Evolutionary conservation across 805 yeast genomes (phyloP), one percentile per base, ranked within the genome.

Genomic region (Kodamaea kakaduensis): DNA sequence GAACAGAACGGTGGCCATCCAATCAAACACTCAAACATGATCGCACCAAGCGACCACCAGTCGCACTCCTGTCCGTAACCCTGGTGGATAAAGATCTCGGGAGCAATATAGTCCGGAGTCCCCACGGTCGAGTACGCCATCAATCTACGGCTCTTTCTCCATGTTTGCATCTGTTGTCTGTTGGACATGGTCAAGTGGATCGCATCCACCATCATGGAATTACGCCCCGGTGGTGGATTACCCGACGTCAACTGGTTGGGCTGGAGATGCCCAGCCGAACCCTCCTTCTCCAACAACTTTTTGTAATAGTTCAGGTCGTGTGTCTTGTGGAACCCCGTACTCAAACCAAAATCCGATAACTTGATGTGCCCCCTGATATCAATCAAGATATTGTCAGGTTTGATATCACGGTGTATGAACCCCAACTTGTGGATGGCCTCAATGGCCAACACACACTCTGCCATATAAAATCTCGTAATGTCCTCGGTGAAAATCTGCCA

Each of bases 1-100:
- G 93, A 81, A 64, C 96, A 88, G 59, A 88, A 88, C 31, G 97
- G 97, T 17, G 97, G 96, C 95, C 96, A 88, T 20, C 97, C 97
- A 41, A 88, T 84, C 43, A 88, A 66, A 65, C 97, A 88, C 69
- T 88, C 97, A 60, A 83, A 88, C 97, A 88, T 89, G 54, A 88
- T 88, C 1, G 96, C 95, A 19, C 97, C 97, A 29, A 88, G 63
- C 6, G 95, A 84, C 97, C 97, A 88, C 97, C 97, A 88, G 59
- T 88, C 97, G 63, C 97, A 88, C 55, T 88, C 96, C 62, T 87
- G 95, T 9, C 96, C 95, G 59, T 88, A 88, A 4, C 97, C 97
- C 64, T 88, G 93, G 50, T 87, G 87, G 31, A 86, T 69, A 51
- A 88, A 88, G 42, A 88, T 89, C 56, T 88, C 97, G 0, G 97